These are phyloP conservation scores for Camelina laxa DNA, from an alignment of 345 rosid species.

Conservation along the genomic window DNA sequence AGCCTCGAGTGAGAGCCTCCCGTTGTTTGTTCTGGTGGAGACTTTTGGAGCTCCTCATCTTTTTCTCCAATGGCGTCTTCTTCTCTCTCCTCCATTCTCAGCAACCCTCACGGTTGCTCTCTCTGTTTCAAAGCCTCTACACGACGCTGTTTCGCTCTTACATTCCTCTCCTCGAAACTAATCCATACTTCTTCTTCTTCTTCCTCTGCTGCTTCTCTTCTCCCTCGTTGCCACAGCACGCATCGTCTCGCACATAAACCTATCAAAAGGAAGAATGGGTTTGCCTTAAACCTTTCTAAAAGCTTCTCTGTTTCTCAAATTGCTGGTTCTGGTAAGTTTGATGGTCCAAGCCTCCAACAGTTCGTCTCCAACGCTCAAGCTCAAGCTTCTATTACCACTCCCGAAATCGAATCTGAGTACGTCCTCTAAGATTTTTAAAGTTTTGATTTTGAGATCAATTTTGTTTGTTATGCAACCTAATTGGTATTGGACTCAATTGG, in stretches of 20 bases:
- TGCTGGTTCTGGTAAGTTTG: conserved; percentile 38
- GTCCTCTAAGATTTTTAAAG: conserved; percentile 26
- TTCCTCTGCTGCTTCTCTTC: conserved; percentile 30
- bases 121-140: conserved; percentile 51
- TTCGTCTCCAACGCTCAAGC: conserved; percentile 62
- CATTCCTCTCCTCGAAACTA: conserved; percentile 47
- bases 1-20: conserved; percentile 32
- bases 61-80: conserved; percentile 60
- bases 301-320: conserved; percentile 51
- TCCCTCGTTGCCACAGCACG: conserved; percentile 22
- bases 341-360: conserved; percentile 62
- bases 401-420: conserved; percentile 61
- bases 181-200: conserved; percentile 1
- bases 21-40: conserved; percentile 7
- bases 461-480: neutral
- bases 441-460: conserved; percentile 13
- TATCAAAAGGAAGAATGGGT: conserved; percentile 42
- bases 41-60: conserved; percentile 33
- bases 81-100: conserved; percentile 60
- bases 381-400: conserved; percentile 53
- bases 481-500: neutral
- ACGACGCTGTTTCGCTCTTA: conserved; percentile 47
- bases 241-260: conserved; percentile 35
- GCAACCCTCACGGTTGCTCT: conserved; percentile 49
- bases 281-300: conserved; percentile 51